These are phyloP conservation scores for Aspergillus arachidicola DNA, from an alignment of 2,329 filamentous ascomycete genomes.

Conservation along the genomic window DNA sequence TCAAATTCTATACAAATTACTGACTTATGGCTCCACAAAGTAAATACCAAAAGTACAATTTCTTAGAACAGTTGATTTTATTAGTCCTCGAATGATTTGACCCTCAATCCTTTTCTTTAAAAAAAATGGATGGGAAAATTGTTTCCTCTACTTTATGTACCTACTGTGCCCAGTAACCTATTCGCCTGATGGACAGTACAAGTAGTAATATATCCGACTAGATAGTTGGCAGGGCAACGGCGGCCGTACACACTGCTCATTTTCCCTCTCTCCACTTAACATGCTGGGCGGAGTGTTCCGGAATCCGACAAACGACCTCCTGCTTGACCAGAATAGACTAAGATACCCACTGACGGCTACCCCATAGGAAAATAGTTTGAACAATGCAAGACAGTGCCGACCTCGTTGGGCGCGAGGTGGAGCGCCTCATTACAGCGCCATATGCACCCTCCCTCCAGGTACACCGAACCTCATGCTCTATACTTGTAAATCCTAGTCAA, in stretches of 20 bases:
- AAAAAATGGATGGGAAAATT: no score
- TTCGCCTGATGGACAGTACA: background rate
- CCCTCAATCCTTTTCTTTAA: background rate
- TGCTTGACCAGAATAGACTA: background rate
- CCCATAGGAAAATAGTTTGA: constrained; percentile 1
- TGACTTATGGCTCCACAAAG: background rate
- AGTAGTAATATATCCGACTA: background rate
- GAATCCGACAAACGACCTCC: background rate
- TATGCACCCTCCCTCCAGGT: constrained; percentile 57
- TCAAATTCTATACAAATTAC: background rate
- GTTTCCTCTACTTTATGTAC: no score
- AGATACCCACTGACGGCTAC: background rate
- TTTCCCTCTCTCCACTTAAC: constrained; percentile 9
- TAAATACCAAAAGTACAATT: background rate
- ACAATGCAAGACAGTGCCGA: constrained; percentile 29
- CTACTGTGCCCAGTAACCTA: no score
- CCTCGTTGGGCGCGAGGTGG: constrained; percentile 45
- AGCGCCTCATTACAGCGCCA: constrained; percentile 50
- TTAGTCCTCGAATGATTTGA: background rate
- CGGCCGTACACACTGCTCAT: constrained; percentile 8
- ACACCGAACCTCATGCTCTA: constrained; percentile 20
- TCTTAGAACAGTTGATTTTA: background rate
- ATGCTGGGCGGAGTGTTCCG: background rate
- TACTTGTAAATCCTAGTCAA: background rate
- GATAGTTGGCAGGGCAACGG: constrained; percentile 26